Percentiles rank a stretch among this genome's conserved stretches.
These are phyloP conservation scores for Physocladia obscura DNA, from an alignment of 192 early-diverging fungal species.

Conservation along the genomic window DNA sequence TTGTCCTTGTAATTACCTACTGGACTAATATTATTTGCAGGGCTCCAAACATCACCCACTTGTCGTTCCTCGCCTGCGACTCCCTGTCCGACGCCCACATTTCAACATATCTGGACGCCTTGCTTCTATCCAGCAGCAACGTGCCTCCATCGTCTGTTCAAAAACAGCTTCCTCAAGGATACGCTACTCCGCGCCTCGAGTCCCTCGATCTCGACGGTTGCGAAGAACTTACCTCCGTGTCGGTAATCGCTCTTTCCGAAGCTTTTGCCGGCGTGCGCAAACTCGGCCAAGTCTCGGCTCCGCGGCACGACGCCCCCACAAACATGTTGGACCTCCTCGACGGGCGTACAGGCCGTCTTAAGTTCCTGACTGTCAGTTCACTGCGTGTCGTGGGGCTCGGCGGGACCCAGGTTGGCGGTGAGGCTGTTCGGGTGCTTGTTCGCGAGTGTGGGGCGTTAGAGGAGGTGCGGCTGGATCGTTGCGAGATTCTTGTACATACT, in stretches of 20 bases:
- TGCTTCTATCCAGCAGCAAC: not conserved
- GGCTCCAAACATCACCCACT: not conserved
- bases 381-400: not conserved
- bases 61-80: constrained; percentile 9
- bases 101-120: not conserved
- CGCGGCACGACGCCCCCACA: not conserved
- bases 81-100: constrained; percentile 4
- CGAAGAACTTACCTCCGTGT: not conserved
- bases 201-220: constrained; percentile 20
- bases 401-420: not conserved
- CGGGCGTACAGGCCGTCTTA: not conserved
- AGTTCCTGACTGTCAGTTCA: constrained; percentile 14
- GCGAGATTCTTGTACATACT: constrained; percentile 8
- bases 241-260: not conserved
- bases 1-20: too few relatives aligned
- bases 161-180: not conserved
- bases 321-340: constrained; percentile 26
- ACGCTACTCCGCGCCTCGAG: not conserved
- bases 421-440: constrained; percentile 1
- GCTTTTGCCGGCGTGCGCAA: not conserved
- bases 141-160: not conserved
- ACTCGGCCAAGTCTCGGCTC: not conserved
- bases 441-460: constrained; percentile 23
- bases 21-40: not conserved
- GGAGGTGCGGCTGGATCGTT: constrained; percentile 25